phyloP scores from a whole-genome alignment of 2,329 filamentous ascomycete genomes.

The Sclerotinia borealis region DNA sequence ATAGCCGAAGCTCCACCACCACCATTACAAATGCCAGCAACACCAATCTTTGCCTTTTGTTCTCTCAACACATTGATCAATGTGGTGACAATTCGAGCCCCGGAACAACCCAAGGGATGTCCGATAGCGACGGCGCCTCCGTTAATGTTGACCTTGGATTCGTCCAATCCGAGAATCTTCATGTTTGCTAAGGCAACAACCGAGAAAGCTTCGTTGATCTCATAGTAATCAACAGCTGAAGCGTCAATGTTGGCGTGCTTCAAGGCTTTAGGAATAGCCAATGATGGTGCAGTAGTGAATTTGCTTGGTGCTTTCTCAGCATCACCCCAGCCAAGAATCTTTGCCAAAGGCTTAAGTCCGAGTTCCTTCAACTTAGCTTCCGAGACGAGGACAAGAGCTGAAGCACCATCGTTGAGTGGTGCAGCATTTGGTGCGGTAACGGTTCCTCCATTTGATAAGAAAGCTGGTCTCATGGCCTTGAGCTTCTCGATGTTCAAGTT shows the following conservation, averaged over 20 bases:
- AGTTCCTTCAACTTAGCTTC: constrained; percentile 92
- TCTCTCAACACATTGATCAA: constrained; percentile 81
- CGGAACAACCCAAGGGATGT: constrained; percentile 88
- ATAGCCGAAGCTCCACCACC: constrained; percentile 92
- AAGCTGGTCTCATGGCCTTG: constrained; percentile 76
- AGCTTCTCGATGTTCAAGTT: constrained; percentile 85
- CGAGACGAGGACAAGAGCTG: constrained; percentile 87
- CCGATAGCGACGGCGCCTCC: constrained; percentile 94
- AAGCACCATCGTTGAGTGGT: constrained; percentile 89
- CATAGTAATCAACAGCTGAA: constrained; percentile 81
- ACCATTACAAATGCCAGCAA: constrained; percentile 95
- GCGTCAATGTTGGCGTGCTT: constrained; percentile 82
- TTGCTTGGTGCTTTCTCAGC: constrained; percentile 86
- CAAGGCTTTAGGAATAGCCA: constrained; percentile 95
- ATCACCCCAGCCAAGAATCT: constrained; percentile 96
- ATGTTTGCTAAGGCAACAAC: constrained; percentile 95
- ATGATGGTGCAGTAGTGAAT: constrained; percentile 89
- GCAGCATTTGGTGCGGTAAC: constrained; percentile 96
- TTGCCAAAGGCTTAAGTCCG: constrained; percentile 83
- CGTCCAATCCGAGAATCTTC: constrained; percentile 74
- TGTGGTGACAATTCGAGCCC: constrained; percentile 88
- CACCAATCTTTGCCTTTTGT: constrained; percentile 90
- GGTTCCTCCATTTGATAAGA: constrained; percentile 74
- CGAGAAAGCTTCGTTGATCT: constrained; percentile 99
- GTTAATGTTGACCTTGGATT: constrained; percentile 90